A percentile compares a stretch with the other conserved stretches of the same genome.
Evolutionary conservation across 768 basidiomycete genomes (phyloP).

Genomic region (Dictyophora rubrovolvata): DNA sequence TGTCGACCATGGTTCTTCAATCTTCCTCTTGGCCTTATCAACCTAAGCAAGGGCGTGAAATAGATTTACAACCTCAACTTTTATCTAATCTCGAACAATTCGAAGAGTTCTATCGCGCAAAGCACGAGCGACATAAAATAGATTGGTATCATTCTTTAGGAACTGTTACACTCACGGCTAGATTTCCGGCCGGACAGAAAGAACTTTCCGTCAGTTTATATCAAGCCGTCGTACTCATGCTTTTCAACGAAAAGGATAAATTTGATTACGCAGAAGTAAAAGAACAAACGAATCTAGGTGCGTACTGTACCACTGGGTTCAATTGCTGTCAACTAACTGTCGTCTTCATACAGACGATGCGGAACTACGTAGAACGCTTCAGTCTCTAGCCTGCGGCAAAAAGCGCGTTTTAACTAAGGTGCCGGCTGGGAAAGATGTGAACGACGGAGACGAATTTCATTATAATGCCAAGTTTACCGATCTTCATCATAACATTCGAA

Average conservation of each 20-base stretch:
- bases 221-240: constrained; percentile 75
- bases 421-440: constrained; percentile 69
- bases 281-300: constrained; percentile 62
- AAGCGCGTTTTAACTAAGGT: constrained; percentile 79
- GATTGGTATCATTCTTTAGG: constrained; percentile 85
- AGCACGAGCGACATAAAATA: constrained; percentile 67
- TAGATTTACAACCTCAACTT: constrained; percentile 64
- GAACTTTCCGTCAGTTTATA: constrained; percentile 87
- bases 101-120: constrained; percentile 60
- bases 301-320: constrained; percentile 19
- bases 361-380: constrained; percentile 76
- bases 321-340: constrained; percentile 9
- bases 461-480: constrained; percentile 83
- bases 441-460: constrained; percentile 62
- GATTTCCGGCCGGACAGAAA: constrained; percentile 61
- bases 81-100: constrained; percentile 57
- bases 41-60: constrained; percentile 31
- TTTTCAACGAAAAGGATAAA: constrained; percentile 67
- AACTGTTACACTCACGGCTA: constrained; percentile 63
- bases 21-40: constrained; percentile 83
- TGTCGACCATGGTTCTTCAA: constrained; percentile 77
- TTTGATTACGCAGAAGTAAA: constrained; percentile 59
- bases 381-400: constrained; percentile 87
- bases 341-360: constrained; percentile 38
- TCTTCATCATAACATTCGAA: constrained; percentile 68